Evolutionary conservation across 75 land plant species (phyloP).

Genomic region (Picea sitchensis): DNA sequence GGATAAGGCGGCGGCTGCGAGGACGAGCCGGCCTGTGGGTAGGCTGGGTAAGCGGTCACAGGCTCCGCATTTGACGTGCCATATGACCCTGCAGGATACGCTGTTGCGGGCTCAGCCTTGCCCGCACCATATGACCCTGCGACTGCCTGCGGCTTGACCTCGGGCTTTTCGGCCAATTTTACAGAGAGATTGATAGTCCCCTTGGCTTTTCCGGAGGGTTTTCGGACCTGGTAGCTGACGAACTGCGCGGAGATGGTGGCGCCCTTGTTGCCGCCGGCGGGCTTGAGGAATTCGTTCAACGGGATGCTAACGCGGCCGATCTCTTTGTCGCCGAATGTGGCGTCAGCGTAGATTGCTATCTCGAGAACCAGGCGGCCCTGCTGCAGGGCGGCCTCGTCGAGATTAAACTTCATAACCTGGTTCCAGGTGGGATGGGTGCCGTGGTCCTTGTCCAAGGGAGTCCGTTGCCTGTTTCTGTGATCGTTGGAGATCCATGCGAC

Average conservation of each 20-base stretch:
- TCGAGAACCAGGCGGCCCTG: not conserved
- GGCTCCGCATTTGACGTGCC: not conserved
- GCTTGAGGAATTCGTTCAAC: not conserved
- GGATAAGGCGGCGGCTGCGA: no score
- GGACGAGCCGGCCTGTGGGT: not conserved
- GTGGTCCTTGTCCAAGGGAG: not conserved
- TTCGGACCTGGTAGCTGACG: slow-evolving; percentile 26
- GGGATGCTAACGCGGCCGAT: slow-evolving; percentile 11
- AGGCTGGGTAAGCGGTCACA: slow-evolving; percentile 20
- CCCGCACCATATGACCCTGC: not conserved
- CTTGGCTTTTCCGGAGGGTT: slow-evolving; percentile 29
- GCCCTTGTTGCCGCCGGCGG: not conserved
- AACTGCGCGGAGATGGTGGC: not conserved
- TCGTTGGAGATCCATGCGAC: slow-evolving; percentile 19
- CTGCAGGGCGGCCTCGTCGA: slow-evolving; percentile 11
- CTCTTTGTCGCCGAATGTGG: not conserved
- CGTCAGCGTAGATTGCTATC: slow-evolving; percentile 1
- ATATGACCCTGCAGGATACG: no score
- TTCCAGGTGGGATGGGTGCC: slow-evolving; percentile 17
- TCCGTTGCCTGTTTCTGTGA: not conserved
- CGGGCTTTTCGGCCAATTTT: slow-evolving; percentile 19
- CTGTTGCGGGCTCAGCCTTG: not conserved
- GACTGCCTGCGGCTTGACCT: not conserved
- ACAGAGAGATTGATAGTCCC: slow-evolving; percentile 30
- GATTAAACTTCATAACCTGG: not conserved